Percentiles rank a stretch among this genome's conserved stretches.
Evolutionary conservation across 1,284 basidiomycete species (phyloP).

Genomic region (Melampsora larici-populina): DNA sequence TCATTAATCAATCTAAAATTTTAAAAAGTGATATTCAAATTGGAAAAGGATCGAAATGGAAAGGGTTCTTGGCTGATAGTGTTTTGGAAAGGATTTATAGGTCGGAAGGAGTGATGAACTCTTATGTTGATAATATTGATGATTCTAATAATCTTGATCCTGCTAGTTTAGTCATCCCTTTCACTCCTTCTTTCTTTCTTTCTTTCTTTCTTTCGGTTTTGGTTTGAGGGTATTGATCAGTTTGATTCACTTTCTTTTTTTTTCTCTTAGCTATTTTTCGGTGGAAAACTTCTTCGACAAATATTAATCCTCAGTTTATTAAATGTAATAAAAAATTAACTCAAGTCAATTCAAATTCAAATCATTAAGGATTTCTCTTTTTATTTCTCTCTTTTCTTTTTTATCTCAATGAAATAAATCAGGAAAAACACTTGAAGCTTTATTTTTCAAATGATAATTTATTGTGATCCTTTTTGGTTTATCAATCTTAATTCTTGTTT

Average conservation of each 20-base stretch:
- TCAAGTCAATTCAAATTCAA: neutral
- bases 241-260: neutral
- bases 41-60: conserved; percentile 51
- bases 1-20: conserved; percentile 53
- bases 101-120: conserved; percentile 61
- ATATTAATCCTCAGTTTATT: neutral
- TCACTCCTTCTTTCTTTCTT: neutral
- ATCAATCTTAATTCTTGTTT: neutral
- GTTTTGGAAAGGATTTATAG: conserved; percentile 51
- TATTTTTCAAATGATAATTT: no score
- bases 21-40: conserved; percentile 51
- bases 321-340: neutral
- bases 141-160: conserved; percentile 18
- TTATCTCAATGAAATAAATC: no score
- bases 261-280: neutral
- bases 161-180: conserved; percentile 22
- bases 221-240: neutral
- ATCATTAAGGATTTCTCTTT: neutral
- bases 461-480: neutral
- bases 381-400: no score
- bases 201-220: neutral
- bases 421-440: no score
- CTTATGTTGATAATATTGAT: neutral
- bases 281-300: neutral
- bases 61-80: conserved; percentile 52